Percentiles rank a stretch among this genome's conserved stretches.
These are phyloP conservation scores for Dactylellina sp. DNA, from an alignment of 2,329 filamentous ascomycete genomes.

Conservation along the genomic window DNA sequence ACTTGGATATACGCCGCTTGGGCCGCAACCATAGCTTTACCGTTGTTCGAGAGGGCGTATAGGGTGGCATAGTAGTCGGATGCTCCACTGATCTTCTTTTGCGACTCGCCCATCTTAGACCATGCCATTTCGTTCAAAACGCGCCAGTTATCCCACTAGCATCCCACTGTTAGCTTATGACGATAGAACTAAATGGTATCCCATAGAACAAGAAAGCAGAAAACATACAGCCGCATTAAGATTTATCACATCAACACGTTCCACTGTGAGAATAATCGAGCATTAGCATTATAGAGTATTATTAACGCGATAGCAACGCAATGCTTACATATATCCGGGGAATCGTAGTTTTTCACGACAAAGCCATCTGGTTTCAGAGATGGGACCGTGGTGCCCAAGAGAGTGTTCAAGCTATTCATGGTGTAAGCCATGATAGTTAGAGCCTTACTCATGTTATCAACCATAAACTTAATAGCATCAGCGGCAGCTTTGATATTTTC, in stretches of 20 bases:
- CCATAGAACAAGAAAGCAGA: not conserved
- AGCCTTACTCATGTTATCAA: conserved; percentile 26
- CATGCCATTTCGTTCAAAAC: conserved; percentile 43
- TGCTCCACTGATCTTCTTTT: conserved; percentile 45
- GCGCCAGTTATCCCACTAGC: conserved; percentile 54
- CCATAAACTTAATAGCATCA: conserved; percentile 44
- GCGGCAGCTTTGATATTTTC: conserved; percentile 33
- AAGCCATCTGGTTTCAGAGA: conserved; percentile 43
- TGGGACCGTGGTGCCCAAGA: conserved; percentile 33
- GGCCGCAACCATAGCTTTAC: conserved; percentile 43
- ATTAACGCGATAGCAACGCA: too few relatives aligned
- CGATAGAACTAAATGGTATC: not conserved
- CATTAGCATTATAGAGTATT: too few relatives aligned
- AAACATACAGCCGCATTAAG: conserved; percentile 36
- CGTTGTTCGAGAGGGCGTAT: conserved; percentile 43
- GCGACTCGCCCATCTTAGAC: conserved; percentile 28
- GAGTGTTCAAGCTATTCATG: conserved; percentile 30
- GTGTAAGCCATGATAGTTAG: conserved; percentile 34
- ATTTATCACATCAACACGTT: conserved; percentile 40
- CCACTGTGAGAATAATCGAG: too few relatives aligned
- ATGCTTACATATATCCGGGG: conserved; percentile 32
- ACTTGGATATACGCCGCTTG: conserved; percentile 52
- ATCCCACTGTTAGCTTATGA: too few relatives aligned
- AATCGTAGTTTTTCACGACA: conserved; percentile 23
- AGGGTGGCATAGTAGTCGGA: conserved; percentile 49